Evolutionary conservation across 2,329 filamentous ascomycete species (phyloP).

Genomic region (Cercospora citrullina): DNA sequence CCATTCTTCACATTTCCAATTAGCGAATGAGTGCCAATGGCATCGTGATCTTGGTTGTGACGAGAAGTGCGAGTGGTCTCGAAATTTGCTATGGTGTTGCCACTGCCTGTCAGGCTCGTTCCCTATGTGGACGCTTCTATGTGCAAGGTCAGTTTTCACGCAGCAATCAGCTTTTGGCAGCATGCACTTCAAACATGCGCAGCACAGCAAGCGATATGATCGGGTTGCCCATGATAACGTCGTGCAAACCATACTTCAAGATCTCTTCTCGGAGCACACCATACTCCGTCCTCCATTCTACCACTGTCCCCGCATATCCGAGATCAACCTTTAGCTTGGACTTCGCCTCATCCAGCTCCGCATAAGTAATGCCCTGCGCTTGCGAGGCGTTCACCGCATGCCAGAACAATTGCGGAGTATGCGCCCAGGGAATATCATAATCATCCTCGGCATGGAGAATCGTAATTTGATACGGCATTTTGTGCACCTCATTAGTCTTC

Average conservation of each 20-base stretch:
- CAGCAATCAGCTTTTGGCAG: background rate
- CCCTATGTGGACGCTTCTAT: background rate
- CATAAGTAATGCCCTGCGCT: slow-evolving; percentile 42
- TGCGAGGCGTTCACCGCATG: slow-evolving; percentile 55
- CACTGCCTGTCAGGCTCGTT: background rate
- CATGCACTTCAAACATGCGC: slow-evolving; percentile 45
- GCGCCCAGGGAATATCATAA: slow-evolving; percentile 53
- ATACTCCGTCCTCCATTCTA: slow-evolving; percentile 49
- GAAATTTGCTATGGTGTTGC: too few relatives aligned
- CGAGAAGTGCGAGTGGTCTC: too few relatives aligned
- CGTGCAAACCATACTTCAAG: slow-evolving; percentile 57
- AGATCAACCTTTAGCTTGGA: slow-evolving; percentile 41
- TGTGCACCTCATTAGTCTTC: slow-evolving; percentile 38
- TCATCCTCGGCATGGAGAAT: slow-evolving; percentile 57
- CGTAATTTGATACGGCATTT: slow-evolving; percentile 47
- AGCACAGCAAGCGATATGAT: slow-evolving; percentile 55
- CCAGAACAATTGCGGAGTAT: slow-evolving; percentile 56
- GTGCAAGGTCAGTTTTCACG: background rate
- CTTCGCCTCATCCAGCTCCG: slow-evolving; percentile 52
- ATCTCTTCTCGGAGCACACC: slow-evolving; percentile 58
- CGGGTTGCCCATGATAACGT: slow-evolving; percentile 60
- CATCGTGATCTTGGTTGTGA: too few relatives aligned
- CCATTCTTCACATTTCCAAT: too few relatives aligned
- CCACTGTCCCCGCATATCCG: slow-evolving; percentile 53
- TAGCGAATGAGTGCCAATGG: too few relatives aligned